Percentiles rank a stretch among this genome's conserved stretches.
Evolutionary conservation across 495 filamentous ascomycete genomes (phyloP).

Genomic region (Hyaloscypha variabilis): DNA sequence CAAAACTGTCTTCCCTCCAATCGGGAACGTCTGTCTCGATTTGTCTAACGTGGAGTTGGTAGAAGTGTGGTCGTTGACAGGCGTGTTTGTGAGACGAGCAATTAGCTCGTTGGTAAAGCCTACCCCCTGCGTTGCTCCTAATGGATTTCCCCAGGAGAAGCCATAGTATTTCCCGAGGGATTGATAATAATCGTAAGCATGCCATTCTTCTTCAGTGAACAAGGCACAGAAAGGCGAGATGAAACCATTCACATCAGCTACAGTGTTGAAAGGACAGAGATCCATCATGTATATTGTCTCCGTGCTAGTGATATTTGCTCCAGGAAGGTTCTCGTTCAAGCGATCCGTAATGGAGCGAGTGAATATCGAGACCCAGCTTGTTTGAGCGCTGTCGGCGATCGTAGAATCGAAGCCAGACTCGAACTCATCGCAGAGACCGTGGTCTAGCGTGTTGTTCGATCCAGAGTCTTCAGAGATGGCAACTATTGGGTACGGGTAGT

Average conservation of each 20-base stretch:
- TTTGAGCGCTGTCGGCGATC: constrained; percentile 51
- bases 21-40: constrained; percentile 64
- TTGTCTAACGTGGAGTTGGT: constrained; percentile 74
- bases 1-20: constrained; percentile 52
- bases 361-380: constrained; percentile 58
- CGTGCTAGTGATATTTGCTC: constrained; percentile 56
- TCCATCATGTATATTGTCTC: constrained; percentile 78
- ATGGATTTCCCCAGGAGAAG: constrained; percentile 70
- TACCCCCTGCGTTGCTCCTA: constrained; percentile 80
- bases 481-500: constrained; percentile 58
- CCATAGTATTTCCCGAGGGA: constrained; percentile 80
- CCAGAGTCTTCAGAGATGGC: constrained; percentile 63
- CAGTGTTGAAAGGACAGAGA: constrained; percentile 79
- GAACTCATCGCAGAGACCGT: constrained; percentile 68
- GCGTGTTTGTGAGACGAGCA: constrained; percentile 67
- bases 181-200: constrained; percentile 74
- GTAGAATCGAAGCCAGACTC: constrained; percentile 43
- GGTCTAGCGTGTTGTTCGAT: constrained; percentile 78
- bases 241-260: constrained; percentile 49
- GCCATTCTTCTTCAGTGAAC: constrained; percentile 72
- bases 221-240: constrained; percentile 70
- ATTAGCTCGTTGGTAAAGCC: constrained; percentile 85
- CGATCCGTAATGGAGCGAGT: constrained; percentile 61
- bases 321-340: constrained; percentile 62
- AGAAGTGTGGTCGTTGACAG: constrained; percentile 70